Percentiles rank a stretch among this genome's conserved stretches.
These are phyloP conservation scores for Fraxinus quadrangulata DNA, from an alignment of 257 asterid species.

Conservation along the genomic window DNA sequence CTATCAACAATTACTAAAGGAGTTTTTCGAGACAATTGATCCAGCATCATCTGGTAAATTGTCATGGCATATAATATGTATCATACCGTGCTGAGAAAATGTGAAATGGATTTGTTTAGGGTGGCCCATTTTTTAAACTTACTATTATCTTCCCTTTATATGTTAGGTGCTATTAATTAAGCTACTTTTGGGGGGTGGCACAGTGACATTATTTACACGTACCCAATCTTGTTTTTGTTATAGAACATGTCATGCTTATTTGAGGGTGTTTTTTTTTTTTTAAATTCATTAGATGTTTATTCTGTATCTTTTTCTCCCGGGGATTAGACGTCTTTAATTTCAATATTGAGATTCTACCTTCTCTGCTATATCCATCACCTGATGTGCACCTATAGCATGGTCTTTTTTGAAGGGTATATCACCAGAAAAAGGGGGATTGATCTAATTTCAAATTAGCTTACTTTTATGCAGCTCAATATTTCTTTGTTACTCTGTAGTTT, in stretches of 20 bases:
- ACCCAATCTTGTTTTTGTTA: not conserved
- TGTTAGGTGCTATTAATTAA: not conserved
- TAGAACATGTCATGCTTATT: not conserved
- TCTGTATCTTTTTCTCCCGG: not conserved
- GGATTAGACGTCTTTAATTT: not conserved
- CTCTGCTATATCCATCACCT: not conserved
- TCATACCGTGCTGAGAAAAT: not conserved
- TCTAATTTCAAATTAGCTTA: too few species aligned
- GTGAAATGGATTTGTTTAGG: too few species aligned
- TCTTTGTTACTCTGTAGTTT: too few species aligned
- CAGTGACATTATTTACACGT: not conserved
- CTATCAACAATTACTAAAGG: conserved; percentile 86
- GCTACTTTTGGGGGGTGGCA: not conserved
- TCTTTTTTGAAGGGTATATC: too few species aligned
- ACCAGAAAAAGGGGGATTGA: too few species aligned
- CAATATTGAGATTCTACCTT: not conserved
- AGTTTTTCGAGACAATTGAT: conserved; percentile 85
- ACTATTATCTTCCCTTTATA: too few species aligned
- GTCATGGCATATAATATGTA: conserved; percentile 4
- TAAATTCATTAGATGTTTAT: not conserved
- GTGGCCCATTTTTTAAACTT: too few species aligned
- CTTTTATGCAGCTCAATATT: too few species aligned
- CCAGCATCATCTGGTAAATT: conserved; percentile 81
- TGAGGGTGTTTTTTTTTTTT: too few species aligned
- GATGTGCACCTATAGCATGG: too few species aligned